Evolutionary conservation across 2,329 filamentous ascomycete species (phyloP).

Genomic region (Aspergillus puulaauensis): DNA sequence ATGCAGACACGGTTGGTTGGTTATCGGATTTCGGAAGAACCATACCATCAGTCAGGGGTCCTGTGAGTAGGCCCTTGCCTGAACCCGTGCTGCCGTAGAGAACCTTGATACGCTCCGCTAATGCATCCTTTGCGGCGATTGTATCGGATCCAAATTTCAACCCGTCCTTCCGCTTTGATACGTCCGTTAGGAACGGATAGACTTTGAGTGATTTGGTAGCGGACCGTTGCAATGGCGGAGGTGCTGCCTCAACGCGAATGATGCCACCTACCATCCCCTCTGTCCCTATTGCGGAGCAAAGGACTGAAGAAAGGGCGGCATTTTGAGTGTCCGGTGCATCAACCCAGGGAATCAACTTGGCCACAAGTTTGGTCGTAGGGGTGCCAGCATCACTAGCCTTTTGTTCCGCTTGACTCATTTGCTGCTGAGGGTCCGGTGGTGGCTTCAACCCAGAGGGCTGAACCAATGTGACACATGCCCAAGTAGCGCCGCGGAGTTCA

Average conservation of each 20-base stretch:
- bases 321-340: conserved; percentile 82
- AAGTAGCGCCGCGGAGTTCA: conserved; percentile 72
- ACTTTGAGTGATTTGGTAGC: conserved; percentile 70
- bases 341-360: conserved; percentile 74
- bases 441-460: conserved; percentile 75
- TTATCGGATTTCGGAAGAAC: conserved; percentile 64
- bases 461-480: conserved; percentile 81
- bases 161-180: conserved; percentile 60
- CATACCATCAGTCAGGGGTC: conserved; percentile 86
- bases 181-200: conserved; percentile 69
- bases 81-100: conserved; percentile 63
- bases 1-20: conserved; percentile 58
- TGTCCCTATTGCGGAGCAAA: conserved; percentile 73
- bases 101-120: conserved; percentile 67
- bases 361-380: conserved; percentile 68
- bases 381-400: conserved; percentile 57
- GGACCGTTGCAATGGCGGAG: conserved; percentile 66
- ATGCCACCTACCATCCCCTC: conserved; percentile 79
- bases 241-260: conserved; percentile 81
- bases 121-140: conserved; percentile 75
- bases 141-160: conserved; percentile 87
- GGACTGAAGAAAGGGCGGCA: conserved; percentile 71
- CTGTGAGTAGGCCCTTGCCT: conserved; percentile 68
- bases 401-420: conserved; percentile 66
- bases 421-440: conserved; percentile 66